Percentiles rank a stretch among this genome's conserved stretches.
Evolutionary conservation across 139 green algal species (phyloP).

Genomic region (Tetraselmis chui): DNA sequence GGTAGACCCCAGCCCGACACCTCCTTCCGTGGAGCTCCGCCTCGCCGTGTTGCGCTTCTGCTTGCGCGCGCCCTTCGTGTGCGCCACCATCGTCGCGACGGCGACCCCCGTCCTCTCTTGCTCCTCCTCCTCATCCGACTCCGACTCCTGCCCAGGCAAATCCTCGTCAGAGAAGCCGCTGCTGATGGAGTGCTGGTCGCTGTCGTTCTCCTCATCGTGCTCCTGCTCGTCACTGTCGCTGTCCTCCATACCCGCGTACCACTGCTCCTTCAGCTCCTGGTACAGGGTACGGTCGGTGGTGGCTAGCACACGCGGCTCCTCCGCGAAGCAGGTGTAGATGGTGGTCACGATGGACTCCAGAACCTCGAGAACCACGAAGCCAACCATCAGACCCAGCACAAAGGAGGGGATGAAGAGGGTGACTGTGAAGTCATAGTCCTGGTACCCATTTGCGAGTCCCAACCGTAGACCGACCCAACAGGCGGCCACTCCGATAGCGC

Average conservation of each 20-base stretch:
- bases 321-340: slow-evolving; percentile 9
- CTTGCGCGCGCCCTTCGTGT: not conserved
- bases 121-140: not conserved
- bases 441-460: not conserved
- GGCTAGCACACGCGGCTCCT: not conserved
- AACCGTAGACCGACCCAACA: not conserved
- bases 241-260: slow-evolving; percentile 8
- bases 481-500: not conserved
- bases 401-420: slow-evolving; percentile 4
- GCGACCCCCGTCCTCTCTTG: not conserved
- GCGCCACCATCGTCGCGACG: not conserved
- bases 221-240: not conserved
- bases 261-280: not conserved
- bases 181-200: not conserved
- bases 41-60: not conserved
- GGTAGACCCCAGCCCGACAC: no score
- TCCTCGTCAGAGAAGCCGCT: not conserved
- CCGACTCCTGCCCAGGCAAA: not conserved
- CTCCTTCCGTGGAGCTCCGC: no score
- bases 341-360: not conserved
- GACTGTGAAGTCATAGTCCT: not conserved
- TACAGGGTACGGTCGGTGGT: not conserved
- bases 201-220: not conserved
- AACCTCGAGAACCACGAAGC: not conserved
- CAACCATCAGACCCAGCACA: not conserved